Evolutionary conservation across 768 basidiomycete species (phyloP).

Genomic region (Phaffia australis): DNA sequence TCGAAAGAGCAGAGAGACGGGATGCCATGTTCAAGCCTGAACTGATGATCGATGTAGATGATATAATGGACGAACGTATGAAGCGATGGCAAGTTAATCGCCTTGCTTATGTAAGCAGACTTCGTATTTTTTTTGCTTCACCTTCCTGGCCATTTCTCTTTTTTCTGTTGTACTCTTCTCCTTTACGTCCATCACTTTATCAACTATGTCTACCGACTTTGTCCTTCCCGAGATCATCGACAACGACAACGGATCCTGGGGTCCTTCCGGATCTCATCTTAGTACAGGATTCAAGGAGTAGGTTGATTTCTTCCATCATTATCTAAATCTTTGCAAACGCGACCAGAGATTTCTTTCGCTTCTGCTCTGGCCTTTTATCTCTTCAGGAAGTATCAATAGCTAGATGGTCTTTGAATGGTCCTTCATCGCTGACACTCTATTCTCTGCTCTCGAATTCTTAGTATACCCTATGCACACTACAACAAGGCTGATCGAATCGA

Average conservation of each 20-base stretch:
- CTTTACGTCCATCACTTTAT: conserved; percentile 24
- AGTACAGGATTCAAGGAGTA: conserved; percentile 84
- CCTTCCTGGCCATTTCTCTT: not conserved
- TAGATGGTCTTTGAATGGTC: too few relatives aligned
- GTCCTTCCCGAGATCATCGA: conserved; percentile 77
- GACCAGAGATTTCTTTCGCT: not conserved
- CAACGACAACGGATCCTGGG: conserved; percentile 86
- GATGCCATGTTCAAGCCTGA: conserved; percentile 8
- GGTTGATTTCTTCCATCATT: conserved; percentile 26
- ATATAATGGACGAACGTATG: too few relatives aligned
- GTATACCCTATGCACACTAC: conserved; percentile 93
- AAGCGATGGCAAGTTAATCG: too few relatives aligned
- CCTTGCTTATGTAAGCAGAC: too few relatives aligned
- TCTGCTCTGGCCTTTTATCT: not conserved
- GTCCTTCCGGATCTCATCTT: conserved; percentile 63
- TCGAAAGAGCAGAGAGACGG: conserved; percentile 9
- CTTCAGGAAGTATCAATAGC: too few relatives aligned
- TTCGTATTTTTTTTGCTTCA: too few relatives aligned
- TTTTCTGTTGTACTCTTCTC: not conserved
- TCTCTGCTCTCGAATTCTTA: conserved; percentile 17
- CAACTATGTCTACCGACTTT: conserved; percentile 59
- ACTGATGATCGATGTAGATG: not conserved
- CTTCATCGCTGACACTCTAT: not conserved
- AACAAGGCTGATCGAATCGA: conserved; percentile 98
- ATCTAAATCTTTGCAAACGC: not conserved